Evolutionary conservation across 129 eudicot species (phyloP).

Genomic region (Flaveria ramosissima): DNA sequence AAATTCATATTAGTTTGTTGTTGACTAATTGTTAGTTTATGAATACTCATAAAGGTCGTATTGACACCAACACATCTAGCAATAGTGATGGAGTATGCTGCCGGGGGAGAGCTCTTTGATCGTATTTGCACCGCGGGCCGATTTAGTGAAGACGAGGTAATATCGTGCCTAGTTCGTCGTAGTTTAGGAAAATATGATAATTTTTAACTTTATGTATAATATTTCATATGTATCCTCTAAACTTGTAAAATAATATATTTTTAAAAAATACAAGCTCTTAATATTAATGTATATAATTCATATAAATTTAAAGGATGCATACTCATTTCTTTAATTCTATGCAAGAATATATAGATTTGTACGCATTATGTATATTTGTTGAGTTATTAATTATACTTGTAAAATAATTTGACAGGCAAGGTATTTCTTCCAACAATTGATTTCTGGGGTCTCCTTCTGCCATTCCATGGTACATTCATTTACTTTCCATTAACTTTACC

Average conservation of each 20-base stretch:
- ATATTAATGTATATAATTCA: too few relatives aligned
- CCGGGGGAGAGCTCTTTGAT: slow-evolving; percentile 92
- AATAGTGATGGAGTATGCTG: slow-evolving; percentile 93
- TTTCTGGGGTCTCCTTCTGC: slow-evolving; percentile 74
- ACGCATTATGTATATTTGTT: background rate
- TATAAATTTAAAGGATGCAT: too few relatives aligned
- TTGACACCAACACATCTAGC: slow-evolving; percentile 89
- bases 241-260: too few relatives aligned
- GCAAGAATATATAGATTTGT: background rate
- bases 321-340: background rate
- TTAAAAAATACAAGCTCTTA: too few relatives aligned
- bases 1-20: background rate
- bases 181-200: too few relatives aligned
- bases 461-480: slow-evolving; percentile 57
- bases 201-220: too few relatives aligned
- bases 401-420: slow-evolving; percentile 55
- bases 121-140: slow-evolving; percentile 81
- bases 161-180: too few relatives aligned
- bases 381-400: background rate
- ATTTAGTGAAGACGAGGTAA: slow-evolving; percentile 81
- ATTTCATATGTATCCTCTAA: too few relatives aligned
- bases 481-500: background rate
- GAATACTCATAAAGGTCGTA: slow-evolving; percentile 46
- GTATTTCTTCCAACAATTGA: slow-evolving; percentile 80
- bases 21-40: background rate